These are phyloP conservation scores for Coriolopsis trogii DNA, from an alignment of 1,284 basidiomycete species.

Conservation along the genomic window DNA sequence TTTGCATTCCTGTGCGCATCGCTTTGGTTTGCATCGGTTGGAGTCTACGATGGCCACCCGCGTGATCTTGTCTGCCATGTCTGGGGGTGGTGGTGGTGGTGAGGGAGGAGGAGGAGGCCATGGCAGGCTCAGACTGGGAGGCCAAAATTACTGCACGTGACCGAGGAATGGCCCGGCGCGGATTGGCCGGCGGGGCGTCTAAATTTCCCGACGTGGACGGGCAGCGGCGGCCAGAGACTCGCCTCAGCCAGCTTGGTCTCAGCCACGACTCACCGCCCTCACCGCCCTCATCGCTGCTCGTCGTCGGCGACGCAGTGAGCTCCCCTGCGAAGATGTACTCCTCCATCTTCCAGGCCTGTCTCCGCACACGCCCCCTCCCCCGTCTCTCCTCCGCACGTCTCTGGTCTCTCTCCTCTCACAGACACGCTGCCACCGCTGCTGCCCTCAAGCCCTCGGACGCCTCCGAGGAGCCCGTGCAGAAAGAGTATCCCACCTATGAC, in stretches of 20 bases:
- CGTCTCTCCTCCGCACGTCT: constrained; percentile 6
- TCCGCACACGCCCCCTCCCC: constrained; percentile 22
- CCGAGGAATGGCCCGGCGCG: too few species aligned
- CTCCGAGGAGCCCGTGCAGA: constrained; percentile 6
- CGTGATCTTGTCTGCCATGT: constrained; percentile 83
- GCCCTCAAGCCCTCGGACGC: constrained; percentile 25
- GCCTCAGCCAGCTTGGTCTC: background rate
- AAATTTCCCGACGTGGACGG: background rate
- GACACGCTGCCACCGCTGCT: constrained; percentile 29
- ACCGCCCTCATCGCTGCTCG: constrained; percentile 7
- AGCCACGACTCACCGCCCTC: too few species aligned
- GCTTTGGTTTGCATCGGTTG: constrained; percentile 93
- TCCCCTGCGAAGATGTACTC: constrained; percentile 19
- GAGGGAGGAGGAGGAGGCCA: background rate
- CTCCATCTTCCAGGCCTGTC: constrained; percentile 24
- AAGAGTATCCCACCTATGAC: constrained; percentile 38
- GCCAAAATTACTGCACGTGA: too few species aligned
- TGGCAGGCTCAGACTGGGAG: too few species aligned
- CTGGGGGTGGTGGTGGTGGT: background rate
- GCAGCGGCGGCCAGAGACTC: background rate
- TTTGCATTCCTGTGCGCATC: constrained; percentile 92
- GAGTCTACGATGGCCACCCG: constrained; percentile 94
- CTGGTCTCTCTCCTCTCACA: constrained; percentile 16
- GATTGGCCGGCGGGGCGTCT: too few species aligned
- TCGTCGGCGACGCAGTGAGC: constrained; percentile 21